Base-by-base conservation (phyloP, 208 protist species). In the Trypanosomatidae sp. region DNA sequence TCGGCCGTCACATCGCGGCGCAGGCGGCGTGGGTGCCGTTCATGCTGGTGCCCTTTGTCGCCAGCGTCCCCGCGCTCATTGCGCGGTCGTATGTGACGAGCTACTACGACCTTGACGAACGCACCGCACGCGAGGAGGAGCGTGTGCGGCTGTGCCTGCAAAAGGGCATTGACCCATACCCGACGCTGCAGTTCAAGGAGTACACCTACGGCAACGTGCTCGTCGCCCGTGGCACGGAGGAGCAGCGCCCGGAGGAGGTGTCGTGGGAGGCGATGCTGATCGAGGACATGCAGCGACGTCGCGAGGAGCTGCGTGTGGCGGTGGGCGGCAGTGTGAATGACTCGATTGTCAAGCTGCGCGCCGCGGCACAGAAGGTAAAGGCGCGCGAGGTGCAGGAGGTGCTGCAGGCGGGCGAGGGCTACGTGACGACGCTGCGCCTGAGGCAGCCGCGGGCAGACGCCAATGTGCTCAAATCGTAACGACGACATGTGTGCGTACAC, bases 111-210 rank as follows among this genome's bases (percentile, higher is more conserved):
- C 52, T 59, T 13, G 77, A 79, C 47, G 23, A 28, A 6, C 73
- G 85, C 10, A 47, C 43, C 6, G 32, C 48, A 10, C 56, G 61
- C n/a, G 80, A 93, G 61, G 74, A 79, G 55, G 80, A 93, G 54
- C 76, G 80, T 16, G 85, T 90, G 53, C 76, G 80, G 6, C 41
- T 90, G 33, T 93, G 85, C 48, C 64, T 93, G 47, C 77, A 93
- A 56, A 93, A 93, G 53, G 85, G 85, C 39, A 79, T 93, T 35
- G 85, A 93, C 45, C 85, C 85, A 1, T 93, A 87, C 45, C 85
- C 85, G 10, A 86, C 82, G 54, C 80, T 93, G 73, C 66, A 59
- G 6, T 59, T 83, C 52, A 89, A 88, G 66, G 71, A 90, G 13
- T 73, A 66, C 51, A 66, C 88, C 3, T 87, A 78, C 58, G 85